Percentiles rank a stretch among this genome's conserved stretches.
phyloP scores from a whole-genome alignment of 768 basidiomycete species.

The Boletus speciosus region DNA sequence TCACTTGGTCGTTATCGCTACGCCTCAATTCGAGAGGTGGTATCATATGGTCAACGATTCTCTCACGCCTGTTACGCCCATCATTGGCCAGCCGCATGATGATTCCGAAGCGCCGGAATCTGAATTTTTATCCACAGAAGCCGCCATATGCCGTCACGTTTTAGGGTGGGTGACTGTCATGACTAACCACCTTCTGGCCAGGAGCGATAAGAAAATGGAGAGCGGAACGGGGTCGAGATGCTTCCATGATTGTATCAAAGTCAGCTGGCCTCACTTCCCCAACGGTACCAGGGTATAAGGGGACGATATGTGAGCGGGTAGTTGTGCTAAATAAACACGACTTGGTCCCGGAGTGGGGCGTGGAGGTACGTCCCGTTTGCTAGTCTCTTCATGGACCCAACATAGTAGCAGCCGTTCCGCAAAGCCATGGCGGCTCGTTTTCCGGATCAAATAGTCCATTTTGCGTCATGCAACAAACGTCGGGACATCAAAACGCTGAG shows the following conservation, averaged over 20 bases:
- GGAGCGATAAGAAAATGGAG: conserved; percentile 68
- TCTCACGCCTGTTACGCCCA: conserved; percentile 22
- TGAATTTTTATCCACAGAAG: conserved; percentile 11
- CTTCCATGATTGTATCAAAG: conserved; percentile 38
- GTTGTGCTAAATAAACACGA: conserved; percentile 94
- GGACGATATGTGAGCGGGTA: conserved; percentile 68
- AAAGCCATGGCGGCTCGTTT: conserved; percentile 68
- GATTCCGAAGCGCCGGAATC: conserved; percentile 10
- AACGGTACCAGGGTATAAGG: conserved; percentile 22
- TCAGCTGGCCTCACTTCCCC: conserved; percentile 19
- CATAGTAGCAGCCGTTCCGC: conserved; percentile 58
- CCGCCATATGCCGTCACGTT: conserved; percentile 7
- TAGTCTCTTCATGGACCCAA: conserved; percentile 7
- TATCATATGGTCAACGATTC: conserved; percentile 15
- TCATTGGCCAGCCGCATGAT: conserved; percentile 9
- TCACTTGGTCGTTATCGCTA: neutral
- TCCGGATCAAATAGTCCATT: conserved; percentile 64
- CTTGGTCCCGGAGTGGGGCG: conserved; percentile 83
- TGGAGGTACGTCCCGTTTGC: conserved; percentile 53
- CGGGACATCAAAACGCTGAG: conserved; percentile 63
- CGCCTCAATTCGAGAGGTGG: conserved; percentile 2
- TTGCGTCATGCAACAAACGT: conserved; percentile 67
- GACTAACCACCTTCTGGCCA: conserved; percentile 31
- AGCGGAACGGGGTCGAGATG: conserved; percentile 59
- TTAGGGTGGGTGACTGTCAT: conserved; percentile 6